phyloP scores from a whole-genome alignment of 139 green algal species.

The Marvania coccoides region DNA sequence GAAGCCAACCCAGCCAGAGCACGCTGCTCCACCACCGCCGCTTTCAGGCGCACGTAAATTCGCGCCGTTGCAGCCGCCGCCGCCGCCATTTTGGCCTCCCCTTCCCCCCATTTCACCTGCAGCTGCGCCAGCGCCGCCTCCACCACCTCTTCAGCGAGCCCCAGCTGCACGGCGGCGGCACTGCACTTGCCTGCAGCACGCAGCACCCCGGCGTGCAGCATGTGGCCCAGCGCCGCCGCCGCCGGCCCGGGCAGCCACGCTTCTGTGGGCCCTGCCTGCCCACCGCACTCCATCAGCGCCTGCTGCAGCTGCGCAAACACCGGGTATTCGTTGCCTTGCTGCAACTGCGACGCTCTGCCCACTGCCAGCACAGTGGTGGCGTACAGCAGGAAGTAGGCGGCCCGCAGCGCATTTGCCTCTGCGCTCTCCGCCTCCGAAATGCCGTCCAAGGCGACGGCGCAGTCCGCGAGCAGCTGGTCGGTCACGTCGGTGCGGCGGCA shows the following conservation, averaged over 20 bases:
- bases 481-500: neutral
- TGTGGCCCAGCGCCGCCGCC: neutral
- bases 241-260: neutral
- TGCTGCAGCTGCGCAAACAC: neutral
- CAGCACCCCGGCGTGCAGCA: conserved; percentile 17
- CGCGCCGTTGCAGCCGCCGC: neutral
- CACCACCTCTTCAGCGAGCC: too few relatives aligned
- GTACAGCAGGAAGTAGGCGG: conserved; percentile 2
- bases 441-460: neutral
- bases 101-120: neutral
- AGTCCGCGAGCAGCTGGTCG: neutral
- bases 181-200: conserved; percentile 4
- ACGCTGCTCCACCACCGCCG: conserved; percentile 10
- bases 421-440: neutral
- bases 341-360: neutral
- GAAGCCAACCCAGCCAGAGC: conserved; percentile 1
- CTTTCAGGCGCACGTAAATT: conserved; percentile 2
- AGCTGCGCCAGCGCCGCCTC: neutral
- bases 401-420: neutral
- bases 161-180: neutral
- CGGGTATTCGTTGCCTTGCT: neutral
- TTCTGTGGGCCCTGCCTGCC: neutral
- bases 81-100: neutral
- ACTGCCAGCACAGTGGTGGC: neutral
- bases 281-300: too few relatives aligned